Conservation (phyloP, 148 eudicot genomes). For the Gaultheria prostrata region DNA sequence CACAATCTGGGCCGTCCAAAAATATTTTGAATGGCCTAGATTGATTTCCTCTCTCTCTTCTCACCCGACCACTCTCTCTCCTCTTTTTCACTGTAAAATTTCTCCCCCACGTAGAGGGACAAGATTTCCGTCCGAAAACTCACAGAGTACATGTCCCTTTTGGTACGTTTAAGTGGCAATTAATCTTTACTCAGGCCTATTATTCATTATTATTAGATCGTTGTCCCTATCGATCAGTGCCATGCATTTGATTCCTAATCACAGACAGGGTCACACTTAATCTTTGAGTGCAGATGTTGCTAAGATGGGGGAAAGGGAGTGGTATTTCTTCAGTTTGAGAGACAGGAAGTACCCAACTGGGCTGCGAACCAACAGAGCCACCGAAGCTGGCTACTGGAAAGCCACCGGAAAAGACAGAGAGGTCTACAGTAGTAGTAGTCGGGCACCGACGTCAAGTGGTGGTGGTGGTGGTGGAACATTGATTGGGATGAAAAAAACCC, state of each 20-base stretch:
- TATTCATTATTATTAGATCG: neutral
- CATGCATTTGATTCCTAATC: neutral
- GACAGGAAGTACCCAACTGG: conserved; percentile 86
- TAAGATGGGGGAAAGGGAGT: conserved; percentile 79
- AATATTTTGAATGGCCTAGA: too few relatives aligned
- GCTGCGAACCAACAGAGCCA: conserved; percentile 72
- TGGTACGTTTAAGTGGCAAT: neutral
- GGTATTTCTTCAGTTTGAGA: conserved; percentile 76
- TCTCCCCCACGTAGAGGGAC: neutral
- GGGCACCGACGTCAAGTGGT: neutral
- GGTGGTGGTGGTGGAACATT: neutral
- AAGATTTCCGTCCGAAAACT: neutral
- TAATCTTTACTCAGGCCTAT: too few relatives aligned
- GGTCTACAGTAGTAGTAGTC: conserved; percentile 21
- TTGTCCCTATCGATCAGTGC: neutral
- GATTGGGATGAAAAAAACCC: conserved; percentile 81
- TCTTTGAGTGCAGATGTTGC: conserved; percentile 42
- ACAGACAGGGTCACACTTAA: neutral
- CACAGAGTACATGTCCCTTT: neutral
- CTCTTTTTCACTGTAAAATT: too few relatives aligned
- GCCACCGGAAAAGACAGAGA: conserved; percentile 79
- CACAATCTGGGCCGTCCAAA: too few relatives aligned
- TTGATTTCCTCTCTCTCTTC: too few relatives aligned
- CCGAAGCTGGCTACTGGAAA: conserved; percentile 74
- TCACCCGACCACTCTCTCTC: too few relatives aligned